Evolutionary conservation across 164 flowering plant species (phyloP).

Genomic region (Dillenia suffruticosa): DNA sequence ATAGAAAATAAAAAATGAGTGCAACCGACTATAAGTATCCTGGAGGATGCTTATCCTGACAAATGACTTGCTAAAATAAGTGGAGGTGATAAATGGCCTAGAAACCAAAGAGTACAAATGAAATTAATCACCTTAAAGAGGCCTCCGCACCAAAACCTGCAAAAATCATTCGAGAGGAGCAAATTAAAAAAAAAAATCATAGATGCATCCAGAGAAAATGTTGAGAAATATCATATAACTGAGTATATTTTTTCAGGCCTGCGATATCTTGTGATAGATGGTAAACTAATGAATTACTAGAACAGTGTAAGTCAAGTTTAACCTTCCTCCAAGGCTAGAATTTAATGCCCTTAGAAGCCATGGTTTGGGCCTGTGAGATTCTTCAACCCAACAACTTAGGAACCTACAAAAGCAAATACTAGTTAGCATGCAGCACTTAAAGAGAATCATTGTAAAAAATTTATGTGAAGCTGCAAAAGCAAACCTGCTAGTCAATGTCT

Average conservation of each 20-base stretch:
- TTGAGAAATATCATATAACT: too few relatives aligned
- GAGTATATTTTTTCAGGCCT: too few relatives aligned
- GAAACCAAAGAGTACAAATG: too few relatives aligned
- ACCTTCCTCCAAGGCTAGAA: conserved; percentile 88
- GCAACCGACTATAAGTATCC: too few relatives aligned
- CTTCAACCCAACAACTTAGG: conserved; percentile 81
- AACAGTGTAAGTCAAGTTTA: conserved; percentile 6
- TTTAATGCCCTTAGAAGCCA: conserved; percentile 91
- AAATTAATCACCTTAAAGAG: conserved; percentile 71
- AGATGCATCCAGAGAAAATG: neutral
- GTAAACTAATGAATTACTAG: conserved; percentile 1
- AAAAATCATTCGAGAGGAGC: conserved; percentile 7
- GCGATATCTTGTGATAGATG: neutral
- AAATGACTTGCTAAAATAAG: too few relatives aligned
- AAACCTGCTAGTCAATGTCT: conserved; percentile 66
- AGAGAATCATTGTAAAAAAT: neutral
- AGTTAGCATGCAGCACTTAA: neutral
- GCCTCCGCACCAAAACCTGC: conserved; percentile 97
- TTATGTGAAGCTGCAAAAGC: conserved; percentile 8
- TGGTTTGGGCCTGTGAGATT: conserved; percentile 65
- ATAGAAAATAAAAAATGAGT: too few relatives aligned
- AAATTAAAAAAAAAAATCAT: conserved; percentile 12
- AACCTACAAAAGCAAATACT: conserved; percentile 43
- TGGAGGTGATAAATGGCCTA: too few relatives aligned
- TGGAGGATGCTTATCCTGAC: too few relatives aligned